Evolutionary conservation across 495 filamentous ascomycete genomes (phyloP).

Genomic region (Penicillium flavigenum): DNA sequence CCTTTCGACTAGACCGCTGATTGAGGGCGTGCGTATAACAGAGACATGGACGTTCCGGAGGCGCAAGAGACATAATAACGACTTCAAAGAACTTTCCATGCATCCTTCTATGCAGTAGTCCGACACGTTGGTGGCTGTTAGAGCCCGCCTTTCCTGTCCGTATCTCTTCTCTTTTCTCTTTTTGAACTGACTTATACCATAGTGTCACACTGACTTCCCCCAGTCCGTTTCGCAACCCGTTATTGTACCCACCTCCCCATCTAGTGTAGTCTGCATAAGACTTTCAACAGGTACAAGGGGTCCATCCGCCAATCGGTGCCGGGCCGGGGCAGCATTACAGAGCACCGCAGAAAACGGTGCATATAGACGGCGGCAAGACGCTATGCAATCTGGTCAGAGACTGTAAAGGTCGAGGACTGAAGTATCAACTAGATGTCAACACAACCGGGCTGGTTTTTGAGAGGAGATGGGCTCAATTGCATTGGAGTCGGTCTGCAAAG

Average conservation of each 20-base stretch:
- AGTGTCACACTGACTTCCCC: slow-evolving; percentile 17
- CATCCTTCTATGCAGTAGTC: slow-evolving; percentile 42
- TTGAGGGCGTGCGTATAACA: neutral
- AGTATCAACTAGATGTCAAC: neutral
- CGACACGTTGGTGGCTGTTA: slow-evolving; percentile 27
- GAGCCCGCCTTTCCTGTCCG: slow-evolving; percentile 11
- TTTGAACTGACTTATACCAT: slow-evolving; percentile 9
- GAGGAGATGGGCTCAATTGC: slow-evolving; percentile 2
- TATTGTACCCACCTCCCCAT: slow-evolving; percentile 20
- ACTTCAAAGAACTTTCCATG: slow-evolving; percentile 39
- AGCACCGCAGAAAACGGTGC: slow-evolving; percentile 19
- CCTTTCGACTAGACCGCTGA: slow-evolving; percentile 15
- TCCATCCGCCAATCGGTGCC: slow-evolving; percentile 5
- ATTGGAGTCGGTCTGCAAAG: slow-evolving; percentile 9
- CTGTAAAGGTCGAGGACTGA: slow-evolving; percentile 6
- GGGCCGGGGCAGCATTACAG: neutral
- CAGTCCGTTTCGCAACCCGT: slow-evolving; percentile 19
- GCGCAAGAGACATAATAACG: neutral
- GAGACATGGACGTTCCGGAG: slow-evolving; percentile 5
- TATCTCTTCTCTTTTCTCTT: slow-evolving; percentile 6
- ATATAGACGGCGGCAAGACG: slow-evolving; percentile 6
- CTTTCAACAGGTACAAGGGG: slow-evolving; percentile 14
- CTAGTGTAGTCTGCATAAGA: slow-evolving; percentile 10
- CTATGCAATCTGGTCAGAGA: slow-evolving; percentile 7
- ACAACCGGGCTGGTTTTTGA: slow-evolving; percentile 8